Evolutionary conservation across 345 rosid species (phyloP).

Genomic region (Corymbia maculata): DNA sequence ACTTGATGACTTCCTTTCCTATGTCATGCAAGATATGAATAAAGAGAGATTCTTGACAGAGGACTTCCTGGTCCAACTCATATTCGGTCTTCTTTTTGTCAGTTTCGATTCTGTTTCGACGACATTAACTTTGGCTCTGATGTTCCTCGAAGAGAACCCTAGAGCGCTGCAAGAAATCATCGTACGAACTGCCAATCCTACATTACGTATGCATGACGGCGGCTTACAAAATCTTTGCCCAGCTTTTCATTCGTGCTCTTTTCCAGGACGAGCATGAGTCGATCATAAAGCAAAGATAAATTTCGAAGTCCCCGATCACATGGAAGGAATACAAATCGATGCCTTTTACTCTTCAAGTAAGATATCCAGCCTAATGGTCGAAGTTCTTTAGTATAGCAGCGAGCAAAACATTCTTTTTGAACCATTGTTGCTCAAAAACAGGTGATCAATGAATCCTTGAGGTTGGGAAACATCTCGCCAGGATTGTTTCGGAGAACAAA

Average conservation of each 20-base stretch:
- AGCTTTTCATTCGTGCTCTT: not conserved
- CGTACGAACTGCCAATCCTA: not conserved
- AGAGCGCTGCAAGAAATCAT: constrained; percentile 11
- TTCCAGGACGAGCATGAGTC: constrained; percentile 21
- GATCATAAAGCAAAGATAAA: constrained; percentile 6
- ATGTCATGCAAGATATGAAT: constrained; percentile 5
- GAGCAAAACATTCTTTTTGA: not conserved
- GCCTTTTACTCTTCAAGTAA: constrained; percentile 21
- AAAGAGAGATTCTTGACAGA: constrained; percentile 13
- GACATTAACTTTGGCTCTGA: not conserved
- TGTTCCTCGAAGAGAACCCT: constrained; percentile 17
- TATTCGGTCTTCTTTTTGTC: constrained; percentile 5
- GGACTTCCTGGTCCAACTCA: constrained; percentile 1
- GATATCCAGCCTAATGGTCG: not conserved
- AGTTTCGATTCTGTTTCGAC: constrained; percentile 4
- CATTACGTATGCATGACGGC: not conserved
- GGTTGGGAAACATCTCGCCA: constrained; percentile 15
- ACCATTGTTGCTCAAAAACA: not conserved
- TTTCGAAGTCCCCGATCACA: constrained; percentile 4
- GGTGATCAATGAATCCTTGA: constrained; percentile 23
- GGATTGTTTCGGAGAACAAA: constrained; percentile 10
- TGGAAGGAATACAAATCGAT: constrained; percentile 34
- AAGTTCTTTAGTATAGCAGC: not conserved
- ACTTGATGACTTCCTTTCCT: constrained; percentile 10
- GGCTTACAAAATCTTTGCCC: not conserved